Evolutionary conservation across 1,139 yeast genomes (phyloP), one percentile per base, ranked within the genome.

Genomic region (Suhomyces guaymorum): DNA sequence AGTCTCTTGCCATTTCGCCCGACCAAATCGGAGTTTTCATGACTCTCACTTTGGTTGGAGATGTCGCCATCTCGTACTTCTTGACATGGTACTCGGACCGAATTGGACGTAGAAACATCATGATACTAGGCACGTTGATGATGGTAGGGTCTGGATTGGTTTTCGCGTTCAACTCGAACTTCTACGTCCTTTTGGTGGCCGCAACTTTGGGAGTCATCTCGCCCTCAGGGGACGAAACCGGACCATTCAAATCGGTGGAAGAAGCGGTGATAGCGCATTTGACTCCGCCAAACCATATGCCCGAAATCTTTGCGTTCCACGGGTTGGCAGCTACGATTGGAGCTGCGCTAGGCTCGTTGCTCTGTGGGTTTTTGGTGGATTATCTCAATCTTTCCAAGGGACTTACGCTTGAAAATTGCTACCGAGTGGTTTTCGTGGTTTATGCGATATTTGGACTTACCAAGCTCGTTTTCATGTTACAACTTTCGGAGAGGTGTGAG

Each of bases 211-310:
- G 75, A 0, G 89, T 89, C 9, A 83, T 89, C 4, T 86, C 96
- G 1, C 95, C 96, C 1, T 80, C 90, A 24, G 96, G 96, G 11
- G 92, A 83, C 50, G 97, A 89, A 53, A 87, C 92, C 0, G 97
- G 97, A 0, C 97, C 97, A 0, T 89, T 89, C 60, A 83, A 86
- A 52, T 80, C 95, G 1, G 80, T 89, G 14, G 97, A 89, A 54
- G 96, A 89, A 54, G 84, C 95, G 0, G 75, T 86, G 19, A 68
- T 89, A 38, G 95, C 96, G 0, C 95, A 87, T 57, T 62, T 89
- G 47, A 82, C 95, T 0, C 78, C 82, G 0, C 71, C 71, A 31
- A 70, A 69, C 32, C 76, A 77, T 38, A 66, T 95, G 29, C 83
- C 96, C 0, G 88, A 81, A 42, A 68, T 87, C 1, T 88, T 80